Evolutionary conservation across 2,329 filamentous ascomycete species (phyloP).

Genomic region (Colletotrichum higginsianum): DNA sequence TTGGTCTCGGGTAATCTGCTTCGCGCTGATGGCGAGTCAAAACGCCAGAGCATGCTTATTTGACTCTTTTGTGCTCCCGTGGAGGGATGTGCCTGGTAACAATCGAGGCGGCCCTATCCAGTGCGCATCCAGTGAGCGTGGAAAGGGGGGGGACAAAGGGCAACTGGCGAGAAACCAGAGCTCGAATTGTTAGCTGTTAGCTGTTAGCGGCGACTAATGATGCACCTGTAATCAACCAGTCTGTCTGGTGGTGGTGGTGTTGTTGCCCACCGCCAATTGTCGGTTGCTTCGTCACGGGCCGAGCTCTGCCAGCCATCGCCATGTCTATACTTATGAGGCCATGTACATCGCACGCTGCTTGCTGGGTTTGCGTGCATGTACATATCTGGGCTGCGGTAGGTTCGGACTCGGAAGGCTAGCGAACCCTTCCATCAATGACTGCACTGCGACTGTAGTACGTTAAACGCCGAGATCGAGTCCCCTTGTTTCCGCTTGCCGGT

Average conservation of each 20-base stretch:
- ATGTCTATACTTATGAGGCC: slow-evolving; percentile 32
- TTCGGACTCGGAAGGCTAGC: slow-evolving; percentile 17
- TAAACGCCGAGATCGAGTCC: slow-evolving; percentile 10
- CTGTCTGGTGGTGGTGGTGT: background rate
- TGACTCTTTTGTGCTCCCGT: slow-evolving; percentile 12
- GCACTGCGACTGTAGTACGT: background rate
- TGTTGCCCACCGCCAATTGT: slow-evolving; percentile 31
- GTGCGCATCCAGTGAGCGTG: slow-evolving; percentile 12
- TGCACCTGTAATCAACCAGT: slow-evolving; percentile 55
- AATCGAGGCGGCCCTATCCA: slow-evolving; percentile 41
- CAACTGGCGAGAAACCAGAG: slow-evolving; percentile 43
- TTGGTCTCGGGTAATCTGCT: slow-evolving; percentile 18
- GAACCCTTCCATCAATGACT: background rate
- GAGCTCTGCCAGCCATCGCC: slow-evolving; percentile 19
- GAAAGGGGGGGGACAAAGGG: slow-evolving; percentile 23
- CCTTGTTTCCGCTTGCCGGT: slow-evolving; percentile 50
- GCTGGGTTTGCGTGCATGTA: slow-evolving; percentile 26
- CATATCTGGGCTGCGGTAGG: slow-evolving; percentile 13
- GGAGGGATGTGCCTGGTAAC: slow-evolving; percentile 48
- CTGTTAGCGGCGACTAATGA: slow-evolving; percentile 54
- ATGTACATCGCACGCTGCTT: slow-evolving; percentile 16
- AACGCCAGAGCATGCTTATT: slow-evolving; percentile 36
- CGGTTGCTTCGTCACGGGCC: slow-evolving; percentile 14
- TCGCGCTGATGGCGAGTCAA: slow-evolving; percentile 33
- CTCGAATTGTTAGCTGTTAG: slow-evolving; percentile 50